phyloP scores from a whole-genome alignment of 345 rosid genomes.

The Salix exigua region DNA sequence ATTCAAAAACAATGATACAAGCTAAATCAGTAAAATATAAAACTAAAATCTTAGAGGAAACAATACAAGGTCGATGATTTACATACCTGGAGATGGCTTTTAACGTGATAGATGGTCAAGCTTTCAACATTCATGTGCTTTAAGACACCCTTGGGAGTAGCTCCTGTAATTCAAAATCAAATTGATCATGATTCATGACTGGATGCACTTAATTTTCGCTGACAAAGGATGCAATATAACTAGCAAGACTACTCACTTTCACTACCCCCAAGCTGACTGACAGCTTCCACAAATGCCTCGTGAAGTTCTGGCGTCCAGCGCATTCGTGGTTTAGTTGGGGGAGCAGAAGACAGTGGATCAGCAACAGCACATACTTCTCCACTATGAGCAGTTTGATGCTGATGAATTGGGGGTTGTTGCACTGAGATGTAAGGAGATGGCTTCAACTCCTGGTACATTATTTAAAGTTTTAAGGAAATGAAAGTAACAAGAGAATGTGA shows the following conservation, averaged over 20 bases:
- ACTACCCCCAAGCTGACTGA: slow-evolving; percentile 81
- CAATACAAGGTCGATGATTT: not conserved
- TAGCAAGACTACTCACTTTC: slow-evolving; percentile 53
- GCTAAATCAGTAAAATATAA: slow-evolving; percentile 7
- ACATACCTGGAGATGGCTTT: slow-evolving; percentile 91
- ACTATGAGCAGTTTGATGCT: slow-evolving; percentile 31
- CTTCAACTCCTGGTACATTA: slow-evolving; percentile 26
- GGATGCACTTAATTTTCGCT: slow-evolving; percentile 1
- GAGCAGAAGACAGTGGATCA: slow-evolving; percentile 30
- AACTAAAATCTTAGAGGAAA: slow-evolving; percentile 6
- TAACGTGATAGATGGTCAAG: slow-evolving; percentile 90
- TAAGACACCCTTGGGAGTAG: slow-evolving; percentile 89
- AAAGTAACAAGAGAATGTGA: not conserved
- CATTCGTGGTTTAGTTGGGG: slow-evolving; percentile 63
- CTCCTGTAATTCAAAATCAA: slow-evolving; percentile 49
- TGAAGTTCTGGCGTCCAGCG: slow-evolving; percentile 98
- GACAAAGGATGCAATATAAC: slow-evolving; percentile 3
- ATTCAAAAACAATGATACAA: slow-evolving; percentile 15
- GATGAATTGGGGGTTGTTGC: slow-evolving; percentile 39
- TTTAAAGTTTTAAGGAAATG: not conserved
- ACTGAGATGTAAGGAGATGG: slow-evolving; percentile 28
- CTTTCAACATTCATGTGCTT: slow-evolving; percentile 74
- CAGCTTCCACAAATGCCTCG: slow-evolving; percentile 88
- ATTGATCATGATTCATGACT: not conserved
- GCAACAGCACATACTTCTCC: slow-evolving; percentile 32